Evolutionary conservation across 2,329 filamentous ascomycete species (phyloP).

Genomic region (Aspergillus caelatus): DNA sequence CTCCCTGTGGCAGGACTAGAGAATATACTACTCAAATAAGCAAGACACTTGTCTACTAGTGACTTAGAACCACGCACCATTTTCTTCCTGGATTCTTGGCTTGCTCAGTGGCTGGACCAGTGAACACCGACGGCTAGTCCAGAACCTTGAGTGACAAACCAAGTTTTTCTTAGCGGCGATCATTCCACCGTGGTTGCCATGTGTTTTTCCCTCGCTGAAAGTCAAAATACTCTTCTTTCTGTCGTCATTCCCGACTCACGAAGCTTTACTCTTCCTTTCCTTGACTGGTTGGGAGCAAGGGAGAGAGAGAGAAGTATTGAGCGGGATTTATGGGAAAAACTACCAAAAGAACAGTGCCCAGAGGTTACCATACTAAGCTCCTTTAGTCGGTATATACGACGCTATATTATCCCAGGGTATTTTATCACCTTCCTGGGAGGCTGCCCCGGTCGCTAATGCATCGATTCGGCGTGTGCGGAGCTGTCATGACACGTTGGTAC

Average conservation of each 20-base stretch:
- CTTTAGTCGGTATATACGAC: background rate
- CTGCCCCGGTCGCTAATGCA: conserved; percentile 14
- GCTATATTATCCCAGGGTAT: background rate
- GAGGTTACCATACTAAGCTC: background rate
- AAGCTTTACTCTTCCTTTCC: background rate
- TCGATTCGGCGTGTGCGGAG: conserved; percentile 7
- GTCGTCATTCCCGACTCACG: background rate
- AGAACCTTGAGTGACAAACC: conserved; percentile 16
- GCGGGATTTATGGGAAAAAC: background rate
- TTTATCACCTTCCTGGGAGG: background rate
- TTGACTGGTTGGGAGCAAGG: conserved; percentile 1
- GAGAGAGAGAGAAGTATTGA: background rate
- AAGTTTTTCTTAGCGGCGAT: conserved; percentile 24
- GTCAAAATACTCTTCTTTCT: conserved; percentile 16
- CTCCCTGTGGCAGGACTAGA: background rate
- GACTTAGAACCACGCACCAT: conserved; percentile 8
- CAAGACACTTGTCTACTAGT: conserved; percentile 6
- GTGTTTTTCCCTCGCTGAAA: conserved; percentile 24
- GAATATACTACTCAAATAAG: background rate
- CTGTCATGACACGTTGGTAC: conserved; percentile 10
- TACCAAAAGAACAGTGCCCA: background rate
- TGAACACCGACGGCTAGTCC: conserved; percentile 16
- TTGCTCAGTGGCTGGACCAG: conserved; percentile 19
- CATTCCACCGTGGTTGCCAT: conserved; percentile 30
- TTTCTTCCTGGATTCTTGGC: conserved; percentile 16